These are phyloP conservation scores for Parmelia sp. DNA, from an alignment of 495 filamentous ascomycete genomes.

Conservation along the genomic window DNA sequence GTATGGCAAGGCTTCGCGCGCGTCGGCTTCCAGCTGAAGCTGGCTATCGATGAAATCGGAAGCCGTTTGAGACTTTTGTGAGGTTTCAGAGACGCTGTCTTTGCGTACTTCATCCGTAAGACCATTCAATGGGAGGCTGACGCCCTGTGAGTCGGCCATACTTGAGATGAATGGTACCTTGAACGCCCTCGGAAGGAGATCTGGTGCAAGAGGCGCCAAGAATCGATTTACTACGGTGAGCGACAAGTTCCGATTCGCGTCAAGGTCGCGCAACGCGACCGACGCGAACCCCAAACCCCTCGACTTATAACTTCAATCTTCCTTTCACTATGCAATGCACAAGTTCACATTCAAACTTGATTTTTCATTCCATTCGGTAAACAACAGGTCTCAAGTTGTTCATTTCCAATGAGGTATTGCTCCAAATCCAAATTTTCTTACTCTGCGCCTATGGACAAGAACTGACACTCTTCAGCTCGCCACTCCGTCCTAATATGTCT, in stretches of 20 bases:
- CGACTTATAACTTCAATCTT: not conserved
- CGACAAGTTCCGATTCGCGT: conserved; percentile 3
- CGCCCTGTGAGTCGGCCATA: conserved; percentile 12
- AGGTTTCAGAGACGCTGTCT: conserved; percentile 8
- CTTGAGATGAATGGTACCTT: not conserved
- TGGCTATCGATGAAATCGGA: conserved; percentile 90
- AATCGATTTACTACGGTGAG: conserved; percentile 9
- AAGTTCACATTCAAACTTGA: not conserved
- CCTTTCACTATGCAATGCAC: too few species aligned
- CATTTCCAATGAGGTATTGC: conserved; percentile 32
- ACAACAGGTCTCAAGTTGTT: not conserved
- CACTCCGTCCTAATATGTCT: conserved; percentile 73
- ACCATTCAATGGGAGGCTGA: not conserved
- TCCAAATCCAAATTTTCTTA: not conserved
- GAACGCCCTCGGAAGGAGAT: not conserved
- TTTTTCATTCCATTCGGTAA: not conserved
- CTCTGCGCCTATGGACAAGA: not conserved
- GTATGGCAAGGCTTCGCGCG: conserved; percentile 89
- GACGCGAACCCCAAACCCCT: not conserved
- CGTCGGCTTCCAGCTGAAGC: conserved; percentile 85
- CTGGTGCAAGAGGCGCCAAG: not conserved
- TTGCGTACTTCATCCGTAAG: not conserved
- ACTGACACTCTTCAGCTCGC: conserved; percentile 51
- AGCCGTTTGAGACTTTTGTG: conserved; percentile 71
- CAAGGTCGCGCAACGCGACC: conserved; percentile 10